Evolutionary conservation across 2,329 filamentous ascomycete species (phyloP), one percentile per base, ranked within the genome.

Genomic region (Colletotrichum sp.): DNA sequence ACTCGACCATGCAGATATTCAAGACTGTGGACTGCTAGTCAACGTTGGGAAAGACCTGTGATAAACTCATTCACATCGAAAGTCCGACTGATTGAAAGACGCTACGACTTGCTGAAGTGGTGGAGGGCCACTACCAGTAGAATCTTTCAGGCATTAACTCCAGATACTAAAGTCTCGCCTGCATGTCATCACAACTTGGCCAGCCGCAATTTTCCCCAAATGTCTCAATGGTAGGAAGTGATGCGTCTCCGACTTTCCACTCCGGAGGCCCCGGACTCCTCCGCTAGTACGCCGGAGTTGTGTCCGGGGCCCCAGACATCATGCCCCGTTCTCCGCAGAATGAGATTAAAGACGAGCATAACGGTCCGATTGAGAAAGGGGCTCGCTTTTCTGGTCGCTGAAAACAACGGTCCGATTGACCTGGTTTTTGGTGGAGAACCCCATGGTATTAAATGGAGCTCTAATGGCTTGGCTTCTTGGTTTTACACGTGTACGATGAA

Each of bases 341-440:
- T 32, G 39, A 32, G 21, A 32, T 70, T 69, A 49, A 55, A 32
- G 18, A 7, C 26, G 32, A 52, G 28, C 36, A 44, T 24, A 74
- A 76, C 70, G 74, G 74, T 69, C 74, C 74, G 70, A 76, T 74
- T 69, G 34, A 32, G 32, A 55, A 32, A 52, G 36, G 64, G 59
- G 49, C 30, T 32, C 15, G 34, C 18, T 59, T 65, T 57, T 65
- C 44, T 3, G 44, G 21, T 76, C 74, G 74, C 74, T 76, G 49
- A 69, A 76, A 34, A 34, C 59, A 69, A 74, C 70, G 74, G 74
- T 65, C 74, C 74, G 74, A 76, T 34, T 76, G 44, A 32, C 64
- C 60, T 39, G 70, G 52, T 49, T n/a, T 49, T 52, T 73, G 32
- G 67, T 74, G 70, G 74, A n/a, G 70, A 69, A 36, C 13, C 13